Evolutionary conservation across 2,329 filamentous ascomycete genomes (phyloP), one percentile per base, ranked within the genome.

Genomic region (Talaromyces albobiverticillius): DNA sequence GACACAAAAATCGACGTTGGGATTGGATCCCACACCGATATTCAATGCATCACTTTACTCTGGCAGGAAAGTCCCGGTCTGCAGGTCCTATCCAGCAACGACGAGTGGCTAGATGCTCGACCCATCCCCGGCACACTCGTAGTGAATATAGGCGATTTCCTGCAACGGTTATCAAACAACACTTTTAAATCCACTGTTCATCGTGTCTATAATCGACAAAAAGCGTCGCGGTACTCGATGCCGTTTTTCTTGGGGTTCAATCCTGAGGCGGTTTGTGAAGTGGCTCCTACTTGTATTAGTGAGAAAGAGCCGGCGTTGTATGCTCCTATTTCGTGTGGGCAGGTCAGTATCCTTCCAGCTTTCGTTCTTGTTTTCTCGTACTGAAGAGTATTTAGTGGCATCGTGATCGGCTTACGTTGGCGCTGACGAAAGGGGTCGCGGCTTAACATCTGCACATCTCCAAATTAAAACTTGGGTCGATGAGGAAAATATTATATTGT

Each of bases 221-320:
- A 59, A 0, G 63, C 63, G 10, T 76, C 77, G 50, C 68, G 79
- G 13, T 77, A 79, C 40, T 81, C 76, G 0, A 80, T 83, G 76
- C 79, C 80, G 1, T 82, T 83, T 62, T 83, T 83, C 64, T 78
- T 82, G 59, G 76, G 76, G 0, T 75, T 82, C 54, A 80, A 82
- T 59, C 78, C 79, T 46, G 78, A 82, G 7, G 68, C 81, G 16
- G 10, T 29, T 29, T 45, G 42, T n/a, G 42, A 29, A 9, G 42
- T 45, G 13, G 22, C n/a, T 2, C 73, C 76, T 0, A 77, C 73
- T 4, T 81, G 79, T 57, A 67, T 72, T 13, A 73, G 75, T 14
- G 71, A 75, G 43, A 65, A 66, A 0, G 76, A 79, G 40, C 78
- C 76, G 2, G 65, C 76, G 0, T 77, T 76, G 57, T 82, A 80